Evolutionary conservation across 306 rosid genomes (phyloP).

Genomic region (Corylus avellana): DNA sequence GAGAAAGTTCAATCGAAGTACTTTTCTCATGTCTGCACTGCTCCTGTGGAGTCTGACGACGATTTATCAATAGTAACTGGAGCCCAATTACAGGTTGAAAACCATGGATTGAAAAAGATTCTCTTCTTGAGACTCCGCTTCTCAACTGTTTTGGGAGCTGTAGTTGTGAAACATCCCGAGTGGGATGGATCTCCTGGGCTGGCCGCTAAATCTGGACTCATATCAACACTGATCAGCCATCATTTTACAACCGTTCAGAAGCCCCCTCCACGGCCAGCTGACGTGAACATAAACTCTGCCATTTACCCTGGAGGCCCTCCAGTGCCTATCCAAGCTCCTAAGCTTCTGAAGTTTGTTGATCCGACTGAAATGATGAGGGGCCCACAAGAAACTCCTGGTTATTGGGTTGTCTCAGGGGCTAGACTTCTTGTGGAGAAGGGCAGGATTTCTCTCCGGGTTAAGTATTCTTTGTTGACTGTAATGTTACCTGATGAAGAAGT

Average conservation of each 20-base stretch:
- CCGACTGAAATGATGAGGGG: constrained; percentile 94
- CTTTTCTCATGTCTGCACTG: constrained; percentile 96
- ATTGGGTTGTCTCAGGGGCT: constrained; percentile 98
- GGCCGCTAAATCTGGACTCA: constrained; percentile 87
- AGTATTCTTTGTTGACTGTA: constrained; percentile 77
- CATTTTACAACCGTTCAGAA: constrained; percentile 83
- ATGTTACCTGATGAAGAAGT: constrained; percentile 67
- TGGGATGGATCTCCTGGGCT: constrained; percentile 96
- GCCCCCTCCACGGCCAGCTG: constrained; percentile 90
- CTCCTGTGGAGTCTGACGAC: constrained; percentile 87
- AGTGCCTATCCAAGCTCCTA: constrained; percentile 81
- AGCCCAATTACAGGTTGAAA: constrained; percentile 87
- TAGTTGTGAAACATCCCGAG: constrained; percentile 67
- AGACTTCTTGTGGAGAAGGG: constrained; percentile 88
- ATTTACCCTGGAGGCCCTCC: constrained; percentile 98
- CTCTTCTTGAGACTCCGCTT: constrained; percentile 77
- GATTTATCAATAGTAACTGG: constrained; percentile 86
- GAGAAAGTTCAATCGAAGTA: constrained; percentile 98
- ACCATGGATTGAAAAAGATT: constrained; percentile 75
- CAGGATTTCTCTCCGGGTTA: constrained; percentile 75
- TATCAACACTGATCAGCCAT: constrained; percentile 92
- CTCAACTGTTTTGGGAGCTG: constrained; percentile 71
- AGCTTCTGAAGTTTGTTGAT: constrained; percentile 88
- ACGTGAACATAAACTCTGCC: constrained; percentile 91
- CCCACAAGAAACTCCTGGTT: constrained; percentile 93